Percentiles rank a stretch among this genome's conserved stretches.
phyloP scores from a whole-genome alignment of 106 monocot species.

The Narthecium ossifragum region DNA sequence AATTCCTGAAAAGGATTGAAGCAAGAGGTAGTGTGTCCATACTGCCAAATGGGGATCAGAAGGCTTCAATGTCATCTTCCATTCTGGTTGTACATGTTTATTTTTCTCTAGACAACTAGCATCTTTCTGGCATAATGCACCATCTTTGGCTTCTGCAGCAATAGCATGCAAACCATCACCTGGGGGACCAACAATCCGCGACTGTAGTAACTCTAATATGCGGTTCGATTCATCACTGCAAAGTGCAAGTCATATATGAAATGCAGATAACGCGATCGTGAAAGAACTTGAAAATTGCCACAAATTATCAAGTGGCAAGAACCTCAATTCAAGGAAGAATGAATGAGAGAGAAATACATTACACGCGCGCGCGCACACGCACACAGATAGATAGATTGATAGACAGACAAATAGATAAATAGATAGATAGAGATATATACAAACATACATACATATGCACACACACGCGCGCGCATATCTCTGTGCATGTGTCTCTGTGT shows the following conservation, averaged over 20 bases:
- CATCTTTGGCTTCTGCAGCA: slow-evolving; percentile 5
- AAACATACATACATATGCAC: too few relatives aligned
- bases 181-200: slow-evolving; percentile 30
- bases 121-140: slow-evolving; percentile 4
- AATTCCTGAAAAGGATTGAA: not conserved
- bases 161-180: slow-evolving; percentile 4
- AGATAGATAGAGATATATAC: too few relatives aligned
- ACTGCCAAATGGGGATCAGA: slow-evolving; percentile 6
- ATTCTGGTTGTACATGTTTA: not conserved
- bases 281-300: not conserved
- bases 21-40: slow-evolving; percentile 4
- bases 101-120: slow-evolving; percentile 1
- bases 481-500: too few relatives aligned
- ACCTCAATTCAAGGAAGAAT: not conserved
- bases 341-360: not conserved
- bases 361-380: too few relatives aligned
- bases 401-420: not conserved
- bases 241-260: slow-evolving; percentile 1
- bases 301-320: not conserved
- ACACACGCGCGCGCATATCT: too few relatives aligned
- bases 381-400: not conserved
- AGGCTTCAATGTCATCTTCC: not conserved
- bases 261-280: not conserved
- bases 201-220: slow-evolving; percentile 29
- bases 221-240: slow-evolving; percentile 36